A percentile compares a stretch with the other conserved stretches of the same genome.
Evolutionary conservation across 176 grass and related monocot genomes (phyloP).

Genomic region (Juncus inflexus): DNA sequence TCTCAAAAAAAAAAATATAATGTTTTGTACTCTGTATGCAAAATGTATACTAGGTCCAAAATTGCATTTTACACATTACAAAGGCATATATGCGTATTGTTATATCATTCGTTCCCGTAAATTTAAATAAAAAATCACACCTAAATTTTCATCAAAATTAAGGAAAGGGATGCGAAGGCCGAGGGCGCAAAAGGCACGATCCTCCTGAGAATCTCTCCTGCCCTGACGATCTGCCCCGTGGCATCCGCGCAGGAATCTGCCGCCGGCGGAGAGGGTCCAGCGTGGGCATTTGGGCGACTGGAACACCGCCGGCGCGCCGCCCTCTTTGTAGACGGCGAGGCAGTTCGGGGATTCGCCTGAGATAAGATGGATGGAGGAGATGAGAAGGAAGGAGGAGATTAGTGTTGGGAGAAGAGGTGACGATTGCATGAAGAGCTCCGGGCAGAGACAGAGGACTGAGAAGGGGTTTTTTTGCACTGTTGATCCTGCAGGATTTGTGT

Average conservation of each 20-base stretch:
- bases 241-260: slow-evolving; percentile 33
- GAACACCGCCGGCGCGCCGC: slow-evolving; percentile 80
- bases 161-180: slow-evolving; percentile 84
- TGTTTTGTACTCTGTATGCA: not conserved
- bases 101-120: not conserved
- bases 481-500: too few relatives aligned
- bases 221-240: slow-evolving; percentile 54
- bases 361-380: slow-evolving; percentile 14
- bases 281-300: slow-evolving; percentile 75
- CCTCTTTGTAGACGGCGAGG: slow-evolving; percentile 73
- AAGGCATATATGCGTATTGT: not conserved
- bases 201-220: slow-evolving; percentile 72
- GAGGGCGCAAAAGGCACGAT: slow-evolving; percentile 65
- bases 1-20: slow-evolving; percentile 6
- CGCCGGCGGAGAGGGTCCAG: slow-evolving; percentile 50
- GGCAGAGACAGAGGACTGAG: slow-evolving; percentile 18
- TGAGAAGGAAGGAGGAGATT: not conserved
- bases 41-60: not conserved
- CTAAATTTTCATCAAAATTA: slow-evolving; percentile 31
- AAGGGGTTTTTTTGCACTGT: not conserved
- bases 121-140: not conserved
- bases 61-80: not conserved
- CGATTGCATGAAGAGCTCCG: slow-evolving; percentile 16
- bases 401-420: not conserved
- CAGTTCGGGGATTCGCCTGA: slow-evolving; percentile 58